Evolutionary conservation across 345 rosid genomes (phyloP), one percentile per base, ranked within the genome.

Genomic region (Citrus reticulata): DNA sequence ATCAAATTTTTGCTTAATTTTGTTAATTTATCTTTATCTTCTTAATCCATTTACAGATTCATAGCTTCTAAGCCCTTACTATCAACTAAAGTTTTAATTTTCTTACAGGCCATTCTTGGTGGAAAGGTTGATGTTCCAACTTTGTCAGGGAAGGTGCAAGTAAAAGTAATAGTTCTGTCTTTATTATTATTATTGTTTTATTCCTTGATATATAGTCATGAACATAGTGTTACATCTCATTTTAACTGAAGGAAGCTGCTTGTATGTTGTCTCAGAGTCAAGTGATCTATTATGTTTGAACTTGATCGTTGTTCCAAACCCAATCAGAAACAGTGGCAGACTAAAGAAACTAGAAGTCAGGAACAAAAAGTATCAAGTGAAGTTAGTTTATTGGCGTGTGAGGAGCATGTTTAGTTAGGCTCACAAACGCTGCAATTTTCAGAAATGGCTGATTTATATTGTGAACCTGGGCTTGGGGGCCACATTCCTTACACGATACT

Each of bases 51-150:
- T 71, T 69, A 27, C 75, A 5, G 27, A 70, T 60, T 55, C 37
- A 22, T 74, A 67, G 14, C 64, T 60, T 24, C 14, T n/a, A n/a
- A 54, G 58, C 58, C 17, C 58, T 5, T 17, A 54, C 58, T 5
- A 54, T 54, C 19, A 17, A 78, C 65, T 74, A 42, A 54, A 42
- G 49, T 82, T 74, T 81, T 24, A 46, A 68, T 71, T 49, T 59
- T 83, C 78, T 79, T 78, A 68, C 93, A 95, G 98, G 99, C 98
- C 69, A 90, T 93, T 86, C 90, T 95, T 62, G 99, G 98, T 37
- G 98, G 94, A 79, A 85, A 84, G 76, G 84, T 93, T 82, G 92
- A 89, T 79, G 97, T 95, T 81, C 96, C 99, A 25, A 93, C 98
- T 67, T 82, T 95, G 76, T 84, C 88, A 1, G 97, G 97, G 83